These are phyloP conservation scores for Onygenales sp. DNA, from an alignment of 2,329 filamentous ascomycete species.

Conservation along the genomic window DNA sequence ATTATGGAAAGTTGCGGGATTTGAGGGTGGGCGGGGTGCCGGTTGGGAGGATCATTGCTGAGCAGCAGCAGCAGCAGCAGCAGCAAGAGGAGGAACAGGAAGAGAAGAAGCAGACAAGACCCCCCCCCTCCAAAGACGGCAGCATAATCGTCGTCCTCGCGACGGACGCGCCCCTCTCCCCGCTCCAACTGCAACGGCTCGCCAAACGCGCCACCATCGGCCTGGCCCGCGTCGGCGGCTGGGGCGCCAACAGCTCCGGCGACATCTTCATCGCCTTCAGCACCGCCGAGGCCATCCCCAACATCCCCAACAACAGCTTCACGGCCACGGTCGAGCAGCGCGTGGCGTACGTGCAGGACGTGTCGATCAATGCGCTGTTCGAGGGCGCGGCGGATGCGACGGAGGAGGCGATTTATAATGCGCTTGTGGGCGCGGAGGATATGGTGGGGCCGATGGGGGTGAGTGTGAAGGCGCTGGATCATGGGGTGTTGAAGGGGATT, in stretches of 20 bases:
- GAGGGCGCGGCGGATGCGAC: constrained; percentile 53
- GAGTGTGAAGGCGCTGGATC: constrained; percentile 42
- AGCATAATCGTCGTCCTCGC: constrained; percentile 53
- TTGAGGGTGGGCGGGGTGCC: constrained; percentile 53
- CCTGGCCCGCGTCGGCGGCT: constrained; percentile 50
- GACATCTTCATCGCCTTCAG: constrained; percentile 61
- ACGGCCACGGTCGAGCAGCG: constrained; percentile 31
- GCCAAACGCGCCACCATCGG: constrained; percentile 55
- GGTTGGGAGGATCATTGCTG: constrained; percentile 42
- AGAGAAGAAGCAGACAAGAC: neutral
- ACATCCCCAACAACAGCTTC: constrained; percentile 15
- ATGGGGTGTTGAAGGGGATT: constrained; percentile 39
- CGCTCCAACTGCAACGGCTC: constrained; percentile 47
- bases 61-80: neutral
- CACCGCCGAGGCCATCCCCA: constrained; percentile 45
- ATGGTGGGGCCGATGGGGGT: constrained; percentile 46
- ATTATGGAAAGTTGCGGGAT: constrained; percentile 51
- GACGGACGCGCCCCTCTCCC: constrained; percentile 52
- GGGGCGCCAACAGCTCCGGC: constrained; percentile 53
- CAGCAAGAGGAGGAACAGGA: neutral
- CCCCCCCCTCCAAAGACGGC: constrained; percentile 34
- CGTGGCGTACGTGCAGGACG: constrained; percentile 46
- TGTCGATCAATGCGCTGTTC: constrained; percentile 52
- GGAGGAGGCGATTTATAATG: constrained; percentile 59
- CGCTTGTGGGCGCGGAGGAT: constrained; percentile 51